Evolutionary conservation across 2,329 filamentous ascomycete species (phyloP), one percentile per base, ranked within the genome.

Genomic region (Neonectria sp.): DNA sequence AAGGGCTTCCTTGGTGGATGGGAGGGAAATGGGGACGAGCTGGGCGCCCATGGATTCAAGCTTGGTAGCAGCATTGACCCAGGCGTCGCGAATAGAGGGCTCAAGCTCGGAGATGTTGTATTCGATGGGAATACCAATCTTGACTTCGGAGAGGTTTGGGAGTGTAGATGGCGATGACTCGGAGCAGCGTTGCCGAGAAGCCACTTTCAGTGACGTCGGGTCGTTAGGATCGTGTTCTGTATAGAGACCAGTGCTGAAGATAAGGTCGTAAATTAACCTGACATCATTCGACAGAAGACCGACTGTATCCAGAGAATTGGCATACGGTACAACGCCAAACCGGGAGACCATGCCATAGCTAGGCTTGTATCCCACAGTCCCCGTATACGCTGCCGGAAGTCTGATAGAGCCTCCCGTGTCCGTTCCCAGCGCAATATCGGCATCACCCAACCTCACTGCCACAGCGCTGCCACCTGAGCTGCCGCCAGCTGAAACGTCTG

Each of bases 391-490:
- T 15, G 95, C 95, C 0, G 95, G 95, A 55, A 98, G 86, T 65
- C 95, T 88, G 55, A 98, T 92, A 2, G 93, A 97, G 15, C 95
- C 95, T 71, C 95, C 95, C 0, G 95, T 99, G 78, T 99, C 96
- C 24, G 96, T 98, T 21, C 96, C 96, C 31, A 99, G 83, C 8
- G 95, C 95, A 43, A 90, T 64, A 29, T 88, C 83, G 1, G 84
- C 86, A 4, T 85, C 82, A 25, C 87, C 87, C 1, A 87, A 85
- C 24, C 88, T 90, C 43, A 98, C 93, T 15, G 94, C 94, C 11
- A 97, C 89, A 3, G 96, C 96, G 79, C 95, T 98, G 21, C 96
- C 96, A 48, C 96, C 96, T 4, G 95, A 98, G 79, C 95, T 98
- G 33, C 95, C 95, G 43, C 95, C 95, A 0, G 93, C 92, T 1